phyloP scores from a whole-genome alignment of 2,329 filamentous ascomycete species.

The Aspergillus tamarii region DNA sequence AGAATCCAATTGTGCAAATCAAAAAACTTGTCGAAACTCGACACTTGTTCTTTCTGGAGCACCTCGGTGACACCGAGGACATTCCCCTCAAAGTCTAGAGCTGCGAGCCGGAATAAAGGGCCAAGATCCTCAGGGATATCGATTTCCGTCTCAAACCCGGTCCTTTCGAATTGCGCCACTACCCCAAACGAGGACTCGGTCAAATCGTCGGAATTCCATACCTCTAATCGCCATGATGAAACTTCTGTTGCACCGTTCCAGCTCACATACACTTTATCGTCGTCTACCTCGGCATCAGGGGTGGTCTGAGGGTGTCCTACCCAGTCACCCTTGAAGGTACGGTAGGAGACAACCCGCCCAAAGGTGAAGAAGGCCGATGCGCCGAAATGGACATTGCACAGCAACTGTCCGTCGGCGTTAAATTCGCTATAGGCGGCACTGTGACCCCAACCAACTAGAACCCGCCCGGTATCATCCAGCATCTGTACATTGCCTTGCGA shows the following conservation, averaged over 20 bases:
- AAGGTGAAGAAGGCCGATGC: slow-evolving; percentile 38
- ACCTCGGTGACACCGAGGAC: slow-evolving; percentile 21
- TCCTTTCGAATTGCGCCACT: slow-evolving; percentile 25
- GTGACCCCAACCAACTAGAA: slow-evolving; percentile 56
- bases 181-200: slow-evolving; percentile 18
- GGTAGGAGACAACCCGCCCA: slow-evolving; percentile 55
- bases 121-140: slow-evolving; percentile 21
- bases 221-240: slow-evolving; percentile 33
- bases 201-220: slow-evolving; percentile 18
- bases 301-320: slow-evolving; percentile 50
- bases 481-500: slow-evolving; percentile 50
- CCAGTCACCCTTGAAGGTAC: slow-evolving; percentile 59
- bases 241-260: slow-evolving; percentile 54
- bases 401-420: slow-evolving; percentile 50
- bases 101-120: slow-evolving; percentile 24
- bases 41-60: slow-evolving; percentile 14
- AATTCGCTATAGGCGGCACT: slow-evolving; percentile 56
- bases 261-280: slow-evolving; percentile 41
- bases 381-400: slow-evolving; percentile 58
- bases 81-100: slow-evolving; percentile 22
- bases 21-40: slow-evolving; percentile 7
- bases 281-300: slow-evolving; percentile 28
- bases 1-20: slow-evolving; percentile 20
- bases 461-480: slow-evolving; percentile 46
- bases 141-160: slow-evolving; percentile 37